These are phyloP conservation scores for Microsporum canis DNA, from an alignment of 2,329 filamentous ascomycete species.

Conservation along the genomic window DNA sequence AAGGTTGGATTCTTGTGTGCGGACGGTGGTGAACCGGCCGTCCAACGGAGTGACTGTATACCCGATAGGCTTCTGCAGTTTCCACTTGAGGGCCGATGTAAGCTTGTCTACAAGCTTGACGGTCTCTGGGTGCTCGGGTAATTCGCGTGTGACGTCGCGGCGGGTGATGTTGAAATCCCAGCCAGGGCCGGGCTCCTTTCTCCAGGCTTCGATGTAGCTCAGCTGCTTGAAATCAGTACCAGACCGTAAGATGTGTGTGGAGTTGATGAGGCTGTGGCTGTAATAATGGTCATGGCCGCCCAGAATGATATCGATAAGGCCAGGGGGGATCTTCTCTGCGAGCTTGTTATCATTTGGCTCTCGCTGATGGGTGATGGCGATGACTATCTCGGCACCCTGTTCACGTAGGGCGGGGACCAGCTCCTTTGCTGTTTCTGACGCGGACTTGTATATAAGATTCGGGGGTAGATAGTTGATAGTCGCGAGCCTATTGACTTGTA, in stretches of 20 bases:
- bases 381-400: constrained; percentile 69
- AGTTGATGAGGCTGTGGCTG: constrained; percentile 62
- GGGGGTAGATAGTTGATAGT: constrained; percentile 81
- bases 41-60: constrained; percentile 76
- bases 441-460: constrained; percentile 69
- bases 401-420: constrained; percentile 61
- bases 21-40: constrained; percentile 72
- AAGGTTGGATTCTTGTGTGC: constrained; percentile 66
- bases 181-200: constrained; percentile 39
- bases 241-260: constrained; percentile 72
- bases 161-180: constrained; percentile 74
- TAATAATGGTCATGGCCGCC: constrained; percentile 91
- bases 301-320: constrained; percentile 71
- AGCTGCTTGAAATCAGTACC: constrained; percentile 88
- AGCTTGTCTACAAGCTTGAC: constrained; percentile 54
- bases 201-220: constrained; percentile 71
- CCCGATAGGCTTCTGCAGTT: constrained; percentile 70
- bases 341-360: constrained; percentile 86
- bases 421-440: constrained; percentile 61
- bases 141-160: constrained; percentile 58
- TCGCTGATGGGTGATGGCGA: constrained; percentile 73
- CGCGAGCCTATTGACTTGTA: constrained; percentile 46
- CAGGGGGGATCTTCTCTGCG: constrained; percentile 57
- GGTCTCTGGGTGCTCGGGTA: constrained; percentile 53
- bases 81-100: constrained; percentile 61